A percentile compares a stretch with the other conserved stretches of the same genome.
phyloP scores from a whole-genome alignment of 768 basidiomycete species.

The Mycena indigotica region DNA sequence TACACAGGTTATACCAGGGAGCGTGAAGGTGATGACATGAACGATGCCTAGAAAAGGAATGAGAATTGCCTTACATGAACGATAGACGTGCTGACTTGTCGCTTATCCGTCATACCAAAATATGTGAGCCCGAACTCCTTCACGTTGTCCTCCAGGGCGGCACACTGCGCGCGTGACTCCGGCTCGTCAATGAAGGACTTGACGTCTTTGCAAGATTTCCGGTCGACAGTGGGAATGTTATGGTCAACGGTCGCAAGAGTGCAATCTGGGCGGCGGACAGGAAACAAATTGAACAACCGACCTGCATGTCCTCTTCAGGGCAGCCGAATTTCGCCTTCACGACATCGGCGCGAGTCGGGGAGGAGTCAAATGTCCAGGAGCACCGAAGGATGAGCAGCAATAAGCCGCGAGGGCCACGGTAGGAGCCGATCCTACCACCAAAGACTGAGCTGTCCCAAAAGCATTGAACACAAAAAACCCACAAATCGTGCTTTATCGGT shows the following conservation, averaged over 20 bases:
- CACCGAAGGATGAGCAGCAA: slow-evolving; percentile 80
- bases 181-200: slow-evolving; percentile 78
- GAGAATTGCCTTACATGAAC: not conserved
- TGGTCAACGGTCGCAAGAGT: slow-evolving; percentile 90
- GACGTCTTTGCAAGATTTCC: slow-evolving; percentile 74
- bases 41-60: slow-evolving; percentile 60
- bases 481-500: slow-evolving; percentile 82
- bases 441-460: too few species aligned
- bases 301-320: slow-evolving; percentile 78
- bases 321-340: slow-evolving; percentile 82
- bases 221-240: slow-evolving; percentile 77
- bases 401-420: slow-evolving; percentile 97
- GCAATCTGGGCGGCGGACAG: slow-evolving; percentile 83
- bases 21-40: slow-evolving; percentile 91
- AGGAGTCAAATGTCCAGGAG: slow-evolving; percentile 66
- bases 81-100: slow-evolving; percentile 69
- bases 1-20: slow-evolving; percentile 80
- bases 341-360: slow-evolving; percentile 66
- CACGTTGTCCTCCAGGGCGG: slow-evolving; percentile 85
- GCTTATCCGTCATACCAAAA: slow-evolving; percentile 86
- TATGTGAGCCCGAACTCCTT: slow-evolving; percentile 91
- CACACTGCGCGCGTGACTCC: slow-evolving; percentile 82
- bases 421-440: slow-evolving; percentile 70
- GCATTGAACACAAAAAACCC: too few species aligned
- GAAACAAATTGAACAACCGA: too few species aligned